Evolutionary conservation across 495 filamentous ascomycete species (phyloP).

Genomic region (Jackrogersella minutella): DNA sequence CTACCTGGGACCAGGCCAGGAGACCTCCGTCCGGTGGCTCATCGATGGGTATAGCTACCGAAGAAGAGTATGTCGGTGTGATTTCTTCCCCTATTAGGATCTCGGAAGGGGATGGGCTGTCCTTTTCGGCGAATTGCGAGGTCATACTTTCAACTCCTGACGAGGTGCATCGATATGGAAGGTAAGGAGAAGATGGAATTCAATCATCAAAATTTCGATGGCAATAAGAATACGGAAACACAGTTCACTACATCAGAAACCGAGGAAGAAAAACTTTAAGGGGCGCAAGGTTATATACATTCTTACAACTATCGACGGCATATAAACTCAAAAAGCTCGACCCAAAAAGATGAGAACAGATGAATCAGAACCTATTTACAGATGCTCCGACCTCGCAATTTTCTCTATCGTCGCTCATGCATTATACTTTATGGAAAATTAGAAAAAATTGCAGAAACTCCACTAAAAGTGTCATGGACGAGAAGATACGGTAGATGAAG

Average conservation of each 20-base stretch:
- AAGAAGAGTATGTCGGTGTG: background rate
- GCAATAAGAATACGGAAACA: background rate
- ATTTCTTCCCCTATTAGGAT: background rate
- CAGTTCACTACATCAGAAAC: background rate
- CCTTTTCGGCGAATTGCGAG: background rate
- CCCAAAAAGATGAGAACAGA: background rate
- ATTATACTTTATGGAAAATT: background rate
- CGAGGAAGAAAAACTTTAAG: slow-evolving; percentile 5
- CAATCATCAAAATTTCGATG: background rate
- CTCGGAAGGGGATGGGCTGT: background rate
- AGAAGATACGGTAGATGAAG: slow-evolving; percentile 5
- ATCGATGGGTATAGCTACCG: background rate
- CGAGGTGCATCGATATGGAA: background rate
- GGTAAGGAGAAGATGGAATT: background rate
- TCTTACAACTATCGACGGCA: background rate
- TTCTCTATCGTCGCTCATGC: slow-evolving; percentile 1
- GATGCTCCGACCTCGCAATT: slow-evolving; percentile 24
- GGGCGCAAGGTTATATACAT: background rate
- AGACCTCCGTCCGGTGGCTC: slow-evolving; percentile 50
- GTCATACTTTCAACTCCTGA: background rate
- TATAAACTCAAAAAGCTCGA: slow-evolving; percentile 21
- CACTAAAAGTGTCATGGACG: slow-evolving; percentile 6
- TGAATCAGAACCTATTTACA: background rate
- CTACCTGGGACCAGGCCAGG: slow-evolving; percentile 51
- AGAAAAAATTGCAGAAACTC: slow-evolving; percentile 3